Evolutionary conservation across 2,329 filamentous ascomycete species (phyloP), one percentile per base, ranked within the genome.

Genomic region (Aureobasidium mangrovei): DNA sequence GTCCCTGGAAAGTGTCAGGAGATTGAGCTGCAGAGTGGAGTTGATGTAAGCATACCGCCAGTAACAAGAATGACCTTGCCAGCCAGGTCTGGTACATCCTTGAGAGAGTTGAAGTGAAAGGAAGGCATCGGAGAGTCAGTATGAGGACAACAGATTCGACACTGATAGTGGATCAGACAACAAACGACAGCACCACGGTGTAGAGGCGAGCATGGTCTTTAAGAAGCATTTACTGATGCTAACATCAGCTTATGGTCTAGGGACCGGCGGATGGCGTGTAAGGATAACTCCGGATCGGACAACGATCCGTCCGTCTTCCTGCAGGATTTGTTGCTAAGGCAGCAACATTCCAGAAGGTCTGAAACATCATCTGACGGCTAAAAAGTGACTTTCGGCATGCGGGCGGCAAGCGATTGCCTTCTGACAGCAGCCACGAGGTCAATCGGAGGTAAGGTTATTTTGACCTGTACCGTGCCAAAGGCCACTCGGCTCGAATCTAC

Each of bases 1-100:
- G 75, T 77, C 29, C 74, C 73, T 73, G 44, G 3, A 7, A 10
- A 12, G 7, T 32, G 39, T 55, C 10, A 55, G 32, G 31, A 2
- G 24, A 10, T 36, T 18, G 4, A 41, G 32, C 32, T 35, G 32
- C 18, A 10, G 12, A 10, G 8, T n/a, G 28, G 41, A 10, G 8
- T 5, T 7, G 6, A 43, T 43, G 18, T 31, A 8, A 9, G 49
- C 42, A 5, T 41, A 28, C 55, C 57, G 28, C 54, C 57, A 27
- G 64, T 67, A 44, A 67, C 56, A 7, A 67, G 47, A 33, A 63
- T 62, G 33, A 64, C 60, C 49, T 62, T 63, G 39, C 63, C 61
- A n/a, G 57, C 39, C 7, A 67, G 63, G 31, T 56, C 56, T 31
- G 63, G 60, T 10, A 65, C 62, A 38, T 64, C 62, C 10, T 55